Evolutionary conservation across 345 rosid genomes (phyloP), one percentile per base, ranked within the genome.

Genomic region (Bruguiera parviflora): DNA sequence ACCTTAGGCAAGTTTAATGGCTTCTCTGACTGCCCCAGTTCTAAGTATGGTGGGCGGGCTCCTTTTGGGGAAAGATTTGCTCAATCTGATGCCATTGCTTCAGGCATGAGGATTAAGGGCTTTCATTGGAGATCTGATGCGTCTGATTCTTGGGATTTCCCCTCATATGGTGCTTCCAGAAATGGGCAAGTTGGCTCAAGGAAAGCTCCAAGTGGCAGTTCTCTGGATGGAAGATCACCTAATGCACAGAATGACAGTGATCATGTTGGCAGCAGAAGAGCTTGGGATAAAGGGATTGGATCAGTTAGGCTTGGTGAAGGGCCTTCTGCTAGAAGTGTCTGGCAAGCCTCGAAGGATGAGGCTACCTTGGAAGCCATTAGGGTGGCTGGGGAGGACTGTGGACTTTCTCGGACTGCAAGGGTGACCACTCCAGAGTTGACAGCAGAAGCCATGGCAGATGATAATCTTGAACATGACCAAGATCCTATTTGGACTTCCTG

Each of bases 301-400:
- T 85, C 87, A 39, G 81, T 84, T 61, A 88, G 99, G 73, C 84
- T 88, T 39, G 98, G 97, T 27, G 99, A 96, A 77, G 99, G 99
- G 64, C 98, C 98, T 77, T 95, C 99, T 43, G 99, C 96, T 53
- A 86, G 99, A 88, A 86, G 98, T 80, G 98, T 90, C 63, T 95
- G 99, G 99, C 99, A 90, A 85, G 97, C 99, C 67, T 95, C 99
- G 66, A 92, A 90, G 76, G 99, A 95, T 61, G 99, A 95, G 85
- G 99, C 99, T 69, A 95, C 99, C 29, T 83, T 95, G 76, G 98
- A 95, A 84, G 99, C 99, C 60, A 96, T 96, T 68, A 85, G 99
- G 59, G 96, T 89, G 56, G 99, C 96, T n/a, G 98, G 98, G n/a
- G 98, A 89, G 70, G 99, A 92, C 64, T 75, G 82, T 20, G 89